Percentiles rank a stretch among this genome's conserved stretches.
Conservation (phyloP, 2,329 filamentous ascomycete genomes). For the Alternaria angustiovoidea region DNA sequence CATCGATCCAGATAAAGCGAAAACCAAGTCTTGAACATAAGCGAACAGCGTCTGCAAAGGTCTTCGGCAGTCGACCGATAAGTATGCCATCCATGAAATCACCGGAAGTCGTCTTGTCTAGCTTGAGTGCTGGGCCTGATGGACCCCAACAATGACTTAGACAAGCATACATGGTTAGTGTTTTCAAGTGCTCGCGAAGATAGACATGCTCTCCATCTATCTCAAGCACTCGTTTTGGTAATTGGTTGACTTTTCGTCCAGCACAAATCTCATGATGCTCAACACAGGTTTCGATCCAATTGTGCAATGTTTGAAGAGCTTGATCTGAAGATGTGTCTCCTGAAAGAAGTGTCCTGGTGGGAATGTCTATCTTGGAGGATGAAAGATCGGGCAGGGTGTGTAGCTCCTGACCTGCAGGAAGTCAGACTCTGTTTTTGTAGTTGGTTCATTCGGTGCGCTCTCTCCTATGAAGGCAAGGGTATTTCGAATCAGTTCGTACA, state of each 20-base stretch:
- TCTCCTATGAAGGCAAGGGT: background rate
- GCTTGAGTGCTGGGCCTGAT: background rate
- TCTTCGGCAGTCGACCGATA: background rate
- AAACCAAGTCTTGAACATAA: background rate
- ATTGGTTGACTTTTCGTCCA: rapidly evolving
- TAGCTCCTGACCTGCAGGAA: background rate
- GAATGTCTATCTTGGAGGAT: no score
- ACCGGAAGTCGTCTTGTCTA: background rate
- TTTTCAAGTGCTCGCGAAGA: background rate
- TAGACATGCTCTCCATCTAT: background rate
- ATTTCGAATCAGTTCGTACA: background rate
- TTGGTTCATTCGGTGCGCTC: no score
- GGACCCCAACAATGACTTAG: constrained; percentile 1
- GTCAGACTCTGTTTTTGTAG: no score
- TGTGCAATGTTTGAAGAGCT: background rate
- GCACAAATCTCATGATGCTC: background rate
- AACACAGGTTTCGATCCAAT: background rate
- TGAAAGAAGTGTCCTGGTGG: background rate
- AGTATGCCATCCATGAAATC: background rate
- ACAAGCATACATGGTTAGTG: background rate
- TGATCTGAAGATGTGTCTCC: background rate
- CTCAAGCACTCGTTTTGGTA: background rate
- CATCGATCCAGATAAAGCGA: background rate
- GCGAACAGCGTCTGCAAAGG: background rate
- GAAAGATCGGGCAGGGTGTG: background rate